Evolutionary conservation across 2,329 filamentous ascomycete species (phyloP).

Genomic region (Xylariomycetidae sp.): DNA sequence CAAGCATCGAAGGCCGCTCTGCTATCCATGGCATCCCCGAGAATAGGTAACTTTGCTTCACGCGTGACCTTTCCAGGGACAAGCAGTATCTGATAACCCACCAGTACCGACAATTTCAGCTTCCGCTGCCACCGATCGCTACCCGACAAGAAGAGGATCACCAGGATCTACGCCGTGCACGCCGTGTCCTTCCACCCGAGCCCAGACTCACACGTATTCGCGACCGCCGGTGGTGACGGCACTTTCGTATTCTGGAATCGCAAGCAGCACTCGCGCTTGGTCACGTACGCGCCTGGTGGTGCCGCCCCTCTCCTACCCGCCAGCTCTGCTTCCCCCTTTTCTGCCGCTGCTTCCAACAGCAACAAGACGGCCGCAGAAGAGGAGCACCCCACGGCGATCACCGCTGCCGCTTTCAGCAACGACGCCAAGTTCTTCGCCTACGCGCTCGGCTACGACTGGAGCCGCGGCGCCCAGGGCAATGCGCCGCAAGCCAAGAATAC

Average conservation of each 20-base stretch:
- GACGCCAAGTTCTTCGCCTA: constrained; percentile 53
- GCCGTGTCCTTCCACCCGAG: constrained; percentile 25
- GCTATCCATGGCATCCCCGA: no score
- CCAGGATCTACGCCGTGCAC: constrained; percentile 28
- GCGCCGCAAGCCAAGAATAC: constrained; percentile 15
- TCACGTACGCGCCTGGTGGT: constrained; percentile 47
- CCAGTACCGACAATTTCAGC: constrained; percentile 16
- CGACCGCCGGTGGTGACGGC: constrained; percentile 30
- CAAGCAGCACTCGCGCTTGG: constrained; percentile 40
- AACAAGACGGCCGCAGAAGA: no score
- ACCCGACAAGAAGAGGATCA: constrained; percentile 6
- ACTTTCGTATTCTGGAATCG: constrained; percentile 51
- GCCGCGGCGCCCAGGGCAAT: constrained; percentile 49
- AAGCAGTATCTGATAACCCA: neutral
- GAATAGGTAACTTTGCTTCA: no score
- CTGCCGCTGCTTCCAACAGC: neutral
- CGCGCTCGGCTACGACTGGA: constrained; percentile 68
- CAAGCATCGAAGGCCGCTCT: constrained; percentile 26
- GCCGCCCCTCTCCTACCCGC: constrained; percentile 16
- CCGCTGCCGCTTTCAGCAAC: constrained; percentile 54
- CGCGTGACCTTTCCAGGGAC: neutral
- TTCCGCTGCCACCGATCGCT: constrained; percentile 29
- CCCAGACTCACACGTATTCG: constrained; percentile 16
- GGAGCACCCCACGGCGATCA: constrained; percentile 45
- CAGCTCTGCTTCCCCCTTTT: neutral